Conservation (phyloP, 345 rosid species). For the Erucastrum elatum region DNA sequence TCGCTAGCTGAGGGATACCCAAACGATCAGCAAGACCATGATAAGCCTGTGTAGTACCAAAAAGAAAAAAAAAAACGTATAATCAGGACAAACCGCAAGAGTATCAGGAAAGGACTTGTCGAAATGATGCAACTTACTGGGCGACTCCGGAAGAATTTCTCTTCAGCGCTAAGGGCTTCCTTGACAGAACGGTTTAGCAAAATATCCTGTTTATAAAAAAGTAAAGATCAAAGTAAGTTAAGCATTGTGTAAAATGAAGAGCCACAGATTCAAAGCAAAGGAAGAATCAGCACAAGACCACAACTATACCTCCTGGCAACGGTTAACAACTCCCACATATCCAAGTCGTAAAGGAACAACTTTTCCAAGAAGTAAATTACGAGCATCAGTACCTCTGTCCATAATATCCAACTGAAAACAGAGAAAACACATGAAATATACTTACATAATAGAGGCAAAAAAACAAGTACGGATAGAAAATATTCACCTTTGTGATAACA, state of each 20-base stretch:
- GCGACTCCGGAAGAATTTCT: conserved; percentile 51
- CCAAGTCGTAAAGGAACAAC: conserved; percentile 67
- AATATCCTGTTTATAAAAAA: conserved; percentile 50
- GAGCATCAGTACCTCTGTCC: conserved; percentile 70
- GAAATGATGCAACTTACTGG: conserved; percentile 45
- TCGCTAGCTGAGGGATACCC: conserved; percentile 71
- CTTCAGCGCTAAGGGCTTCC: conserved; percentile 59
- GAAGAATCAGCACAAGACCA: conserved; percentile 18
- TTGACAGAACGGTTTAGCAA: conserved; percentile 52
- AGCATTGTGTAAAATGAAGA: not conserved
- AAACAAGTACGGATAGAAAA: not conserved
- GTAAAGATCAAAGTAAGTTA: not conserved
- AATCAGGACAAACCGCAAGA: conserved; percentile 10
- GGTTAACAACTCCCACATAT: conserved; percentile 71
- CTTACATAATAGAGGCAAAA: not conserved
- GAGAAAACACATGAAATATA: conserved; percentile 10
- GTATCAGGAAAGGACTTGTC: conserved; percentile 22
- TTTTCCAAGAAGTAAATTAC: conserved; percentile 62
- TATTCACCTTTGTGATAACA: conserved; percentile 65
- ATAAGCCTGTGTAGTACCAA: conserved; percentile 48
- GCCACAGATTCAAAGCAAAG: conserved; percentile 13
- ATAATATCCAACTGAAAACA: conserved; percentile 68
- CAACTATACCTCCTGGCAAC: conserved; percentile 59
- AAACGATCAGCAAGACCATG: conserved; percentile 59
- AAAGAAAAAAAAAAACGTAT: not conserved